Evolutionary conservation across 441 rosid genomes (phyloP).

Genomic region (Corymbia calophylla): DNA sequence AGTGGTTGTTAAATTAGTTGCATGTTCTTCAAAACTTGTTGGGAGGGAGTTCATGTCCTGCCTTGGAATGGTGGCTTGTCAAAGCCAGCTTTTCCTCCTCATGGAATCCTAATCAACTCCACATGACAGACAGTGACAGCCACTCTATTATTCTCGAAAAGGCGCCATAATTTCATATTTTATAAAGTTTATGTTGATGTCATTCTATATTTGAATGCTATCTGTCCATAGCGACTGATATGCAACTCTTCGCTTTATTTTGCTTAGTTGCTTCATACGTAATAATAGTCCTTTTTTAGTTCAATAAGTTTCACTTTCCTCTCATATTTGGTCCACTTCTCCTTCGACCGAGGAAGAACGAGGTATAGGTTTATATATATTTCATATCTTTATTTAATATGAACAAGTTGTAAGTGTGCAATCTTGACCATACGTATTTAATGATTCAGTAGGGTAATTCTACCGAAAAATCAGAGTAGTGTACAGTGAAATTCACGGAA

Average conservation of each 20-base stretch:
- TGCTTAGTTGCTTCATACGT: neutral
- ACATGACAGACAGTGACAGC: neutral
- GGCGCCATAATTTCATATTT: neutral
- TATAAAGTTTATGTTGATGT: neutral
- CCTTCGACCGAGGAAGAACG: neutral
- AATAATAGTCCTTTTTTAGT: neutral
- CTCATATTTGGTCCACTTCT: neutral
- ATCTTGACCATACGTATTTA: neutral
- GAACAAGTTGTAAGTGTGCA: neutral
- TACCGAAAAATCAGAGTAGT: neutral
- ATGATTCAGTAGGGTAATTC: neutral
- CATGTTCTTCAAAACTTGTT: neutral
- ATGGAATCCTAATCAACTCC: neutral
- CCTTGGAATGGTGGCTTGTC: neutral
- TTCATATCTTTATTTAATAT: neutral
- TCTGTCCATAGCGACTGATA: neutral
- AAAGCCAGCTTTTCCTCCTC: neutral
- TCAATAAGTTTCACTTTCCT: neutral
- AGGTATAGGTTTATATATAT: neutral
- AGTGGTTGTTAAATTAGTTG: neutral
- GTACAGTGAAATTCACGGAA: too few relatives aligned
- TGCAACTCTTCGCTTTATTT: neutral
- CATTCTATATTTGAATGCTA: neutral
- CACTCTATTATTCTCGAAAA: neutral
- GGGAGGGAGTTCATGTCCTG: neutral